Conservation (phyloP, 306 rosid genomes). For the Fagus crenata region DNA sequence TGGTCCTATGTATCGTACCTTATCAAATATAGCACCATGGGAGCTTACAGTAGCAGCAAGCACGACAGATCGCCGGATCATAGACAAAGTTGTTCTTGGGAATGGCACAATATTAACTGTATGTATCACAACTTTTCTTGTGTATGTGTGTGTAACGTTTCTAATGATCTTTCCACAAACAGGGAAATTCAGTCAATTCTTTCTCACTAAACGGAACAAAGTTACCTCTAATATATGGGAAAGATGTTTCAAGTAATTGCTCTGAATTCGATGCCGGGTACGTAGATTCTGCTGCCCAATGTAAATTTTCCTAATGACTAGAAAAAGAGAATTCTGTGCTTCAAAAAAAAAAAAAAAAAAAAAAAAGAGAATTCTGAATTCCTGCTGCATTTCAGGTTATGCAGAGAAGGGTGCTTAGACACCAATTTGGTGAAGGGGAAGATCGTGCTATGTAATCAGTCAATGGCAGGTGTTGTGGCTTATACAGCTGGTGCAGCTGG, state of each 20-base stretch:
- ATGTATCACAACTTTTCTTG: background rate
- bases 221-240: constrained; percentile 4
- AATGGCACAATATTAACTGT: background rate
- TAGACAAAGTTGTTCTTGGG: constrained; percentile 28
- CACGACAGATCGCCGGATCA: constrained; percentile 8
- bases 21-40: constrained; percentile 29
- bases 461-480: background rate
- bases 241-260: background rate
- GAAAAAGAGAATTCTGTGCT: too few species aligned
- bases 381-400: background rate
- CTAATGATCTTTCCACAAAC: background rate
- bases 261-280: background rate
- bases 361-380: too few species aligned
- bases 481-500: constrained; percentile 26
- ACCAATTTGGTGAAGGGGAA: constrained; percentile 30
- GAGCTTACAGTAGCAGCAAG: constrained; percentile 24
- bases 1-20: background rate
- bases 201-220: constrained; percentile 1
- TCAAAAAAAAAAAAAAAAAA: too few species aligned
- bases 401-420: background rate
- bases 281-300: background rate
- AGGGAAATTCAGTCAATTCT: constrained; percentile 16
- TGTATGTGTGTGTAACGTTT: background rate
- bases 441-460: constrained; percentile 25
- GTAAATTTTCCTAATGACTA: accelerated